These are phyloP conservation scores for Choanephora cucurbitarum DNA, from an alignment of 371 early-diverging fungal species.

Conservation along the genomic window DNA sequence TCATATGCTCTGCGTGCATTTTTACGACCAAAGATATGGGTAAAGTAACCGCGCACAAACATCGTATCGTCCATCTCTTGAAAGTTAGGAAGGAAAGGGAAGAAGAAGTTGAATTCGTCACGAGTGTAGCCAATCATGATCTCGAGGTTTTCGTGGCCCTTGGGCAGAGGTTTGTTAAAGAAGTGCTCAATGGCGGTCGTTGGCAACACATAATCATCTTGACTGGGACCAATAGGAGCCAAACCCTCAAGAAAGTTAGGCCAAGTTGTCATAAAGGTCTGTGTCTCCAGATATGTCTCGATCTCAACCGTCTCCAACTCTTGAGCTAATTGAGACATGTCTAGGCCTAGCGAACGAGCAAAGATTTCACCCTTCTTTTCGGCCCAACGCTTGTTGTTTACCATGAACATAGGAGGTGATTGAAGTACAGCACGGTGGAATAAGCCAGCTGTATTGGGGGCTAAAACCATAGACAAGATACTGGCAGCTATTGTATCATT, in stretches of 20 bases:
- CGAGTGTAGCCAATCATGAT: slow-evolving; percentile 39
- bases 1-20: slow-evolving; percentile 33
- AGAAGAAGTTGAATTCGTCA: slow-evolving; percentile 45
- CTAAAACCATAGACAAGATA: slow-evolving; percentile 24
- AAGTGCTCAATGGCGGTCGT: slow-evolving; percentile 26
- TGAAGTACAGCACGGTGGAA: slow-evolving; percentile 30
- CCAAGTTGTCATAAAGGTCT: slow-evolving; percentile 42
- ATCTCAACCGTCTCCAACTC: slow-evolving; percentile 26
- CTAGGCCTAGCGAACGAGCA: slow-evolving; percentile 29
- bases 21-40: slow-evolving; percentile 37
- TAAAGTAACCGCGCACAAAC: slow-evolving; percentile 39
- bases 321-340: slow-evolving; percentile 6
- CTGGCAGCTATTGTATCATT: slow-evolving; percentile 20
- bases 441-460: slow-evolving; percentile 23
- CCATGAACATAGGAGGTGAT: slow-evolving; percentile 39
- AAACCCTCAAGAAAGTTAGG: slow-evolving; percentile 43
- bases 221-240: slow-evolving; percentile 34
- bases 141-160: slow-evolving; percentile 23
- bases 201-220: slow-evolving; percentile 18
- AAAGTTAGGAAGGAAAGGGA: slow-evolving; percentile 38
- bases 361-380: slow-evolving; percentile 34
- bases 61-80: slow-evolving; percentile 36
- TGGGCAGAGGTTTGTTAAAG: slow-evolving; percentile 25
- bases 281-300: slow-evolving; percentile 32
- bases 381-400: slow-evolving; percentile 35